These are phyloP conservation scores for Paramecium octaurelia DNA, from an alignment of 73 alveolate genomes.

Conservation along the genomic window DNA sequence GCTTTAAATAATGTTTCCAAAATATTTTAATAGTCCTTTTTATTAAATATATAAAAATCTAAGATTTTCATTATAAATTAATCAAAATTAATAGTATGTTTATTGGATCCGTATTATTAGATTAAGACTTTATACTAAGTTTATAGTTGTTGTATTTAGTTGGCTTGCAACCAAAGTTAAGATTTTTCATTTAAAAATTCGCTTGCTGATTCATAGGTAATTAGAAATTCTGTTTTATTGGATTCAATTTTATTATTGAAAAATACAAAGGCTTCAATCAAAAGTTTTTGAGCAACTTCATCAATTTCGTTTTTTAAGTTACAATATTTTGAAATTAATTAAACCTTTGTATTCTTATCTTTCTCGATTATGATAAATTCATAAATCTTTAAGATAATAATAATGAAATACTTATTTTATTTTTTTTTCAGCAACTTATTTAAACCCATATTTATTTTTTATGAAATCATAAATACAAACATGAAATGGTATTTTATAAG, in stretches of 20 bases:
- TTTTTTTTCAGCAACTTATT: constrained; percentile 34
- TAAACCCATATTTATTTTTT: constrained; percentile 43
- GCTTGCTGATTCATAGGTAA: not conserved
- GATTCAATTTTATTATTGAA: not conserved
- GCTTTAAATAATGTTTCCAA: not conserved
- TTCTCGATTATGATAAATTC: not conserved
- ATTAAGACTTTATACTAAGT: not conserved
- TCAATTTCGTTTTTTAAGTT: not conserved
- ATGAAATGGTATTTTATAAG: constrained; percentile 28
- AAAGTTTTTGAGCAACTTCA: constrained; percentile 11
- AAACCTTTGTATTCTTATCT: not conserved
- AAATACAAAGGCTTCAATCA: not conserved
- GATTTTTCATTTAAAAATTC: constrained; percentile 6
- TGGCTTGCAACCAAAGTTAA: not conserved
- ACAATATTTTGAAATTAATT: constrained; percentile 2
- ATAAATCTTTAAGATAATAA: not conserved
- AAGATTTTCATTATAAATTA: not conserved
- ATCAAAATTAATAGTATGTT: not conserved
- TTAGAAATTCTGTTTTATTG: not conserved
- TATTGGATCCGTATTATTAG: not conserved
- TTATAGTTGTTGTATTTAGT: not conserved
- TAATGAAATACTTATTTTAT: not conserved
- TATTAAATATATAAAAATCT: not conserved
- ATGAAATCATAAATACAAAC: constrained; percentile 16
- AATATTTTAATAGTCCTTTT: not conserved